Evolutionary conservation across 345 rosid genomes (phyloP).

Genomic region (Melastoma malabathricum): DNA sequence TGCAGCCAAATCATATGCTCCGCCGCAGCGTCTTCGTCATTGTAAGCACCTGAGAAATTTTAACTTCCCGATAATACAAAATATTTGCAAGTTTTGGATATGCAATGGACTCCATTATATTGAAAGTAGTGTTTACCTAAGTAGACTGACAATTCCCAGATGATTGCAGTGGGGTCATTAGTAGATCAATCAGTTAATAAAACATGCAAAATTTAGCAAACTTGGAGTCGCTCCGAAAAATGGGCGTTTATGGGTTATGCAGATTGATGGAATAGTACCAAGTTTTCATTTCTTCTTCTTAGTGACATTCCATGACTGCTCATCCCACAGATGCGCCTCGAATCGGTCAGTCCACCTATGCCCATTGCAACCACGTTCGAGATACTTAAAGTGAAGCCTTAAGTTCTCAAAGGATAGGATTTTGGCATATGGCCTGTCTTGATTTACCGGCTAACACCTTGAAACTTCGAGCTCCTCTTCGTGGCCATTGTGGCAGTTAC

Average conservation of each 20-base stretch:
- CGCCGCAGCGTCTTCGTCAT: conserved; percentile 61
- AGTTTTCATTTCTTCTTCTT: conserved; percentile 60
- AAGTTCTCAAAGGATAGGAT: background rate
- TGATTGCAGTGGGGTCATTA: background rate
- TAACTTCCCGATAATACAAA: too few relatives aligned
- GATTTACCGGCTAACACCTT: conserved; percentile 31
- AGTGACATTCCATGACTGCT: conserved; percentile 48
- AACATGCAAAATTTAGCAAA: background rate
- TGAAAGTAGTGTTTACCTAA: conserved; percentile 22
- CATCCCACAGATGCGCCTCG: conserved; percentile 68
- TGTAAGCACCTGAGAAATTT: conserved; percentile 37
- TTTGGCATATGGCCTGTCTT: background rate
- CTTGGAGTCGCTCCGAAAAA: background rate
- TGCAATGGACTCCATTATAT: too few relatives aligned
- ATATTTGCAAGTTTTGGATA: too few relatives aligned
- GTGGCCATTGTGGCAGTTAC: conserved; percentile 19
- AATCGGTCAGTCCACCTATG: conserved; percentile 58
- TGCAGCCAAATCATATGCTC: conserved; percentile 58
- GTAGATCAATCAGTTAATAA: too few relatives aligned
- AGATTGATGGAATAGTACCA: conserved; percentile 14
- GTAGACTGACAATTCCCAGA: conserved; percentile 26
- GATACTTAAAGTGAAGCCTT: background rate
- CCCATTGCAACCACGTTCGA: conserved; percentile 16
- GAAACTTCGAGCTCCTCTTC: conserved; percentile 62
- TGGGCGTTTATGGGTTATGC: too few relatives aligned